A percentile compares a stretch with the other conserved stretches of the same genome.
These are phyloP conservation scores for Termitomyces titanicus DNA, from an alignment of 768 basidiomycete species.

Conservation along the genomic window DNA sequence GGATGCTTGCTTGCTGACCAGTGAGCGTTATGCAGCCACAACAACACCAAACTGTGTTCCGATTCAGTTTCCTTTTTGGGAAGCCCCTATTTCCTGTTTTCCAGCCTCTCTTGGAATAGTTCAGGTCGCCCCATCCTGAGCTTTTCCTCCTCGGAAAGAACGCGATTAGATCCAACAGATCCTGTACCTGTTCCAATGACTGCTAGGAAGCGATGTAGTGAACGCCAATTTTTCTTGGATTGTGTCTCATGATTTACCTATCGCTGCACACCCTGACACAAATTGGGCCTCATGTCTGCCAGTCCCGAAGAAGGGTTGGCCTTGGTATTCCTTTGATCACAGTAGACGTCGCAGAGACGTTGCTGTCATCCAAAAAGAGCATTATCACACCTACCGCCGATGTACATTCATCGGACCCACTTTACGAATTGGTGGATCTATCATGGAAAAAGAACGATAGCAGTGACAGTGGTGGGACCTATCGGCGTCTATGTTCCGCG, in stretches of 20 bases:
- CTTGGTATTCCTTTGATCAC: background rate
- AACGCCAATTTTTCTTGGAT: background rate
- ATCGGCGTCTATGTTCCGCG: background rate
- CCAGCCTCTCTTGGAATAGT: background rate
- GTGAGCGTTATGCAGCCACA: slow-evolving; percentile 26
- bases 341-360: background rate
- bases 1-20: slow-evolving; percentile 31
- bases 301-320: background rate
- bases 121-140: background rate
- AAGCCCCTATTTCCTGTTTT: slow-evolving; percentile 8
- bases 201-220: too few species aligned
- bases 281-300: background rate
- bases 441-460: background rate
- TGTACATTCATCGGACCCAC: background rate
- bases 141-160: background rate
- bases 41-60: slow-evolving; percentile 24
- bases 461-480: background rate
- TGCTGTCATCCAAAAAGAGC: background rate
- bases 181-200: background rate
- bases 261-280: background rate
- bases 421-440: background rate
- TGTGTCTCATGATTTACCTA: background rate
- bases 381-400: background rate
- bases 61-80: slow-evolving; percentile 16
- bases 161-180: background rate